Percentiles rank a stretch among this genome's conserved stretches.
phyloP scores from a whole-genome alignment of 2,329 filamentous ascomycete species.

The Coniochaeta hoffmannii region DNA sequence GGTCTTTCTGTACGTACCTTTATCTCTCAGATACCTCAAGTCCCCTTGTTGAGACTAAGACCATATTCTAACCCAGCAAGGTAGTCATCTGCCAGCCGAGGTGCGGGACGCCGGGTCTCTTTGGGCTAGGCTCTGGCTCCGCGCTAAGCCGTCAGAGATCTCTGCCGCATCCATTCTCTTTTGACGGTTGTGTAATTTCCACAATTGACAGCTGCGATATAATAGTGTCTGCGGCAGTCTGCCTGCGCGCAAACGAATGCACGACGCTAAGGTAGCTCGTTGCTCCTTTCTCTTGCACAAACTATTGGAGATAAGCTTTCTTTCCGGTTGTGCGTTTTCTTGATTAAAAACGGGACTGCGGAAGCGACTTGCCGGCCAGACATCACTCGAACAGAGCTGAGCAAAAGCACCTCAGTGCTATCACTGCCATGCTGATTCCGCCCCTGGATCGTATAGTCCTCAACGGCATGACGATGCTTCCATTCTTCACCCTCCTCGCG shows the following conservation, averaged over 20 bases:
- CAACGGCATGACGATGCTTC: too few species aligned
- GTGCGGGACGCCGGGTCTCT: background rate
- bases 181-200: background rate
- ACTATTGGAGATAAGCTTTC: background rate
- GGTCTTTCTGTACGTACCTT: too few species aligned
- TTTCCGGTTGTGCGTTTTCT: background rate
- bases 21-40: background rate
- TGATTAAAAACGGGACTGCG: too few species aligned
- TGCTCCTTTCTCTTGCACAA: background rate
- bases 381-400: too few species aligned
- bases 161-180: background rate
- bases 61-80: background rate
- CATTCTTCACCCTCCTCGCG: too few species aligned
- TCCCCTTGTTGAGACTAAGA: background rate
- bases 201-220: background rate
- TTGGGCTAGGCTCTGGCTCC: background rate
- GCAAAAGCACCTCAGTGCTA: too few species aligned
- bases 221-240: background rate
- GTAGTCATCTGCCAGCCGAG: background rate
- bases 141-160: background rate
- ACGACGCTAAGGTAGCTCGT: background rate
- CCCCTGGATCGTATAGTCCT: too few species aligned
- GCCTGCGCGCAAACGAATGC: background rate
- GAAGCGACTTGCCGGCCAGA: too few species aligned
- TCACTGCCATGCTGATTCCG: too few species aligned